Evolutionary conservation across 768 basidiomycete species (phyloP), one percentile per base, ranked within the genome.

Genomic region (Leccinum boreale): DNA sequence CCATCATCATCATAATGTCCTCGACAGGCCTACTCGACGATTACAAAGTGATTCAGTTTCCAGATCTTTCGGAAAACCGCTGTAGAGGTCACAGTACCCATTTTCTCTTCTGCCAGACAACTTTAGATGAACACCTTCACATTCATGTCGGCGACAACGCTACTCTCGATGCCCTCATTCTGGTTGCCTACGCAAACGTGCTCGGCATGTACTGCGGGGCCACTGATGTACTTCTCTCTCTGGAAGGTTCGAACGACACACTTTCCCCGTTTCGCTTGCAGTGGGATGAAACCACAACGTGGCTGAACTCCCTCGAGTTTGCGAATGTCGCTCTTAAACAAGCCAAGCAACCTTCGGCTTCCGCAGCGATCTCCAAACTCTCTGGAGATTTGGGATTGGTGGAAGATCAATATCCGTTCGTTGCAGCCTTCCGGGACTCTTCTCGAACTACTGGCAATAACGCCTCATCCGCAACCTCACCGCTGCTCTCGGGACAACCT

Each of bases 171-270:
- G 55, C 61, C 10, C 15, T 61, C 31, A 23, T 67, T 23, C 55
- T 69, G 14, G 65, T 65, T 17, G 66, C 68, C 15, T 69, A 66
- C 47, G 58, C 57, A 19, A 54, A 58, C 5, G 10, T 66, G 33
- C 61, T 69, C 15, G 67, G 68, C 46, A 50, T 58, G 53, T 71
- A 69, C 51, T 70, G 59, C 26, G 62, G 56, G 29, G 51, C 31
- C 15, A 57, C 55, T 0, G 67, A 69, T 53, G 53, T 69, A 2
- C 59, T 71, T 24, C 21, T 69, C 19, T 61, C 70, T 12, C 29
- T 65, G 44, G 50, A 56, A 31, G 6, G 50, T 35, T 51, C 56
- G 15, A 50, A 56, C 39, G 52, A 12, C 44, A 14, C 21, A 26
- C 39, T 52, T 24, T 44, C 50, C 14, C 59, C 62, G 29, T 51